A percentile compares a stretch with the other conserved stretches of the same genome.
Evolutionary conservation across 129 eudicot genomes (phyloP).

Genomic region (Pseudognaphalium luteoalbum): DNA sequence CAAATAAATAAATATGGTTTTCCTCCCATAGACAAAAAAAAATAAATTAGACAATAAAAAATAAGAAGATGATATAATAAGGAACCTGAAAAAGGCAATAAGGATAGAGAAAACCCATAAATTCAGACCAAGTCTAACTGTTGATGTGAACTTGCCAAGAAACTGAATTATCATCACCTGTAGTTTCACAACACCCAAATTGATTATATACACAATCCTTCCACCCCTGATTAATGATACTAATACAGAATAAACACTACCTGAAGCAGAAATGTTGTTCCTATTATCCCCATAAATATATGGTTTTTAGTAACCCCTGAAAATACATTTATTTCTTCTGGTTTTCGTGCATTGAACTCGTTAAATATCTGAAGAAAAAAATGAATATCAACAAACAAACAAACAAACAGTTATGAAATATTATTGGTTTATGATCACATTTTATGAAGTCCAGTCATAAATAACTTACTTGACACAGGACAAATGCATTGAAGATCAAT

Average conservation of each 20-base stretch:
- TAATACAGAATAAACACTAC: slow-evolving; percentile 31
- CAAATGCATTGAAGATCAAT: slow-evolving; percentile 77
- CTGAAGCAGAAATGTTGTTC: slow-evolving; percentile 76
- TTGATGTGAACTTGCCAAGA: slow-evolving; percentile 75
- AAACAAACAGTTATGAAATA: background rate
- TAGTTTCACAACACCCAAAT: background rate
- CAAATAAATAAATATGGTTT: no score
- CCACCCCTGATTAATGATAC: background rate
- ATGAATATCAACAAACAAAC: background rate
- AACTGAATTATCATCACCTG: slow-evolving; percentile 68
- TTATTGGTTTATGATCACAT: no score
- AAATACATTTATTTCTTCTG: slow-evolving; percentile 75
- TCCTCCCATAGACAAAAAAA: no score
- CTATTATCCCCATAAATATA: slow-evolving; percentile 76
- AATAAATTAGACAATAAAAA: background rate
- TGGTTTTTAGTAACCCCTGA: slow-evolving; percentile 68
- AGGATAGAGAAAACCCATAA: slow-evolving; percentile 65
- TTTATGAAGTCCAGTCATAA: background rate
- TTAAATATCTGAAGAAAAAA: slow-evolving; percentile 67
- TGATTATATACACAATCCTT: no score
- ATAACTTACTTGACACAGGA: slow-evolving; percentile 78
- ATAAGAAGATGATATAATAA: background rate
- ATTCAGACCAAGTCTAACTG: slow-evolving; percentile 54
- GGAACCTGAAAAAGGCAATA: slow-evolving; percentile 74
- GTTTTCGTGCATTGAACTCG: slow-evolving; percentile 89